Conservation (phyloP, 371 early-diverging fungal genomes). For the Batkoa obscura region DNA sequence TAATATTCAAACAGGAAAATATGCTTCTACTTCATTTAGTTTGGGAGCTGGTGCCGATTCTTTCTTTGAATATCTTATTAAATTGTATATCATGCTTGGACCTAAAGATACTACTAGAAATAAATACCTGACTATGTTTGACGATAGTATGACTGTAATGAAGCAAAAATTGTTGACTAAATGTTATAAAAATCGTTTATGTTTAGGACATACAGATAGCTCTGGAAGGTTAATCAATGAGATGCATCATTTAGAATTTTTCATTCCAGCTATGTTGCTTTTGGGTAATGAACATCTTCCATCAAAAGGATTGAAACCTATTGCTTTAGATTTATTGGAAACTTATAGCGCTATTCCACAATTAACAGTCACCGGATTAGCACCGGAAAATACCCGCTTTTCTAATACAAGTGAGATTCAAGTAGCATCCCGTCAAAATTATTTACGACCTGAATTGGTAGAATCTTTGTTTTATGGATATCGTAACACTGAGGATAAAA, state of each 20-base stretch:
- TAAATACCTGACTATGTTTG: background rate
- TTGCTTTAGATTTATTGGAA: slow-evolving; percentile 26
- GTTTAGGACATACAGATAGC: background rate
- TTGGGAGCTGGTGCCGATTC: slow-evolving; percentile 9
- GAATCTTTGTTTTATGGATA: slow-evolving; percentile 57
- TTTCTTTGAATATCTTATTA: slow-evolving; percentile 8
- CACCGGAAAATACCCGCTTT: background rate
- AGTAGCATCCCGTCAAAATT: background rate
- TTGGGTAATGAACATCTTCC: slow-evolving; percentile 27
- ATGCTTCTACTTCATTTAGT: slow-evolving; percentile 2
- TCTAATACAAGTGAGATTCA: background rate
- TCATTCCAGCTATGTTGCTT: slow-evolving; percentile 49
- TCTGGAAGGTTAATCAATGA: background rate
- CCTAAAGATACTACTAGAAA: background rate
- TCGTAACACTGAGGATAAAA: slow-evolving; percentile 47
- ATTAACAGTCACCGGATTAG: slow-evolving; percentile 3
- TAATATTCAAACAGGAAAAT: slow-evolving; percentile 10
- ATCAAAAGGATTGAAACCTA: slow-evolving; percentile 1
- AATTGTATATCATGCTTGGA: background rate
- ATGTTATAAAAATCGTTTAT: background rate
- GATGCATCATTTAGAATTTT: slow-evolving; percentile 20
- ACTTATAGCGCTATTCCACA: slow-evolving; percentile 39
- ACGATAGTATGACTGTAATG: background rate
- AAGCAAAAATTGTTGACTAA: background rate
- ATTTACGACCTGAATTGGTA: slow-evolving; percentile 28